Evolutionary conservation across 2,329 filamentous ascomycete genomes (phyloP).

Genomic region (Nemania diffusa): DNA sequence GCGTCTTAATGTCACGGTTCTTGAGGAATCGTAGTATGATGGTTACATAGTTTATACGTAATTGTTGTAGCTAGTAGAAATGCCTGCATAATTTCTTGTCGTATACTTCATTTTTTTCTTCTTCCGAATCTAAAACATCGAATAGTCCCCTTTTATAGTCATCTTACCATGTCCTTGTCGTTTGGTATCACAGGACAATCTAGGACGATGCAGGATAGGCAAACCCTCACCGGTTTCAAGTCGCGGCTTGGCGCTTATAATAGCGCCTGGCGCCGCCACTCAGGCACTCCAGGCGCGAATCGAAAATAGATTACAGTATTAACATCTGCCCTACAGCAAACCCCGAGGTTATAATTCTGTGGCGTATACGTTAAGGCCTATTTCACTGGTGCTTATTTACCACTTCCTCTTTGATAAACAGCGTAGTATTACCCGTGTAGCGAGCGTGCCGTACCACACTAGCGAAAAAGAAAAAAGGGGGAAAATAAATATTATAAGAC

Average conservation of each 20-base stretch:
- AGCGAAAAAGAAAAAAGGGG: too few species aligned
- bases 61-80: too few species aligned
- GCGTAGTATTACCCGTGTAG: too few species aligned
- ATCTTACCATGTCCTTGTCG: too few species aligned
- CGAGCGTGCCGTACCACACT: too few species aligned
- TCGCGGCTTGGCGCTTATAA: background rate
- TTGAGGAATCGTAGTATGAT: background rate
- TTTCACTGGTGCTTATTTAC: too few species aligned
- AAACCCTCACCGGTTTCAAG: background rate
- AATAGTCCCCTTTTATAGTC: too few species aligned
- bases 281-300: background rate
- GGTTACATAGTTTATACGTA: background rate
- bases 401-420: too few species aligned
- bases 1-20: background rate
- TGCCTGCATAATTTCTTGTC: background rate
- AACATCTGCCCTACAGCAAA: background rate
- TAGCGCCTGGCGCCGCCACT: background rate
- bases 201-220: background rate
- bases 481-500: too few species aligned
- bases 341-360: background rate
- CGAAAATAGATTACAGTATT: background rate
- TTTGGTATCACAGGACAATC: too few species aligned
- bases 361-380: too few species aligned
- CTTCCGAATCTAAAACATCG: too few species aligned
- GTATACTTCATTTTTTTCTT: background rate